Percentiles rank a stretch among this genome's conserved stretches.
These are phyloP conservation scores for Globisporangium okanoganense DNA, from an alignment of 352 stramenopile genomes.

Conservation along the genomic window DNA sequence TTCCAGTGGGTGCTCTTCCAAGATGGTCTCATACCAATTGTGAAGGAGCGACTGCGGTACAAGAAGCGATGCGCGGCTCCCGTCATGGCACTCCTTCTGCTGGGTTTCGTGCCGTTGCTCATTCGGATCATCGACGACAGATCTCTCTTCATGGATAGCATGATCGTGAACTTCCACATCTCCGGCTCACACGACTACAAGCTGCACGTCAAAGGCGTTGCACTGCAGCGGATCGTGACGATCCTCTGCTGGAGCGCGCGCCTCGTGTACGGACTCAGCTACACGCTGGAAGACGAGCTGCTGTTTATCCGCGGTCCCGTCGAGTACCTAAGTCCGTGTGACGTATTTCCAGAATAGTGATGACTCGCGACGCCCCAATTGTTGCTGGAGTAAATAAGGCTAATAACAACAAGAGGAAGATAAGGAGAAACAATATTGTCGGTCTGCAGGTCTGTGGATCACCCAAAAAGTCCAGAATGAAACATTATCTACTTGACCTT, in stretches of 20 bases:
- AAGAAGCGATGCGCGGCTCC: neutral
- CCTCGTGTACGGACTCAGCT: neutral
- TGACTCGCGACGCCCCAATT: too few species aligned
- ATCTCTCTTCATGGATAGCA: neutral
- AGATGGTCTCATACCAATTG: neutral
- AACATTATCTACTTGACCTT: too few species aligned
- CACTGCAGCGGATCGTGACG: neutral
- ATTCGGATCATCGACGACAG: neutral
- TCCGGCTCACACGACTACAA: neutral
- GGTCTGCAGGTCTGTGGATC: too few species aligned
- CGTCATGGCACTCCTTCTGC: neutral
- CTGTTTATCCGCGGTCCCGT: neutral
- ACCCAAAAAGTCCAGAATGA: too few species aligned
- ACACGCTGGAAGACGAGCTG: neutral
- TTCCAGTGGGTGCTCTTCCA: constrained; percentile 1
- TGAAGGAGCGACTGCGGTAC: neutral
- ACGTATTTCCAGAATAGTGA: constrained; percentile 1
- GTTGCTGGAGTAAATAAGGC: too few species aligned
- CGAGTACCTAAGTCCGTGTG: neutral
- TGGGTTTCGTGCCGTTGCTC: constrained; percentile 1
- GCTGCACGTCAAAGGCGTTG: neutral
- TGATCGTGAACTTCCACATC: neutral
- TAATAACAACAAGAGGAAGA: too few species aligned
- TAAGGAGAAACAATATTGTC: too few species aligned
- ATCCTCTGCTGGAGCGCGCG: neutral